A percentile compares a stretch with the other conserved stretches of the same genome.
These are phyloP conservation scores for Eustoma russellianum DNA, from an alignment of 257 asterid genomes.

Conservation along the genomic window DNA sequence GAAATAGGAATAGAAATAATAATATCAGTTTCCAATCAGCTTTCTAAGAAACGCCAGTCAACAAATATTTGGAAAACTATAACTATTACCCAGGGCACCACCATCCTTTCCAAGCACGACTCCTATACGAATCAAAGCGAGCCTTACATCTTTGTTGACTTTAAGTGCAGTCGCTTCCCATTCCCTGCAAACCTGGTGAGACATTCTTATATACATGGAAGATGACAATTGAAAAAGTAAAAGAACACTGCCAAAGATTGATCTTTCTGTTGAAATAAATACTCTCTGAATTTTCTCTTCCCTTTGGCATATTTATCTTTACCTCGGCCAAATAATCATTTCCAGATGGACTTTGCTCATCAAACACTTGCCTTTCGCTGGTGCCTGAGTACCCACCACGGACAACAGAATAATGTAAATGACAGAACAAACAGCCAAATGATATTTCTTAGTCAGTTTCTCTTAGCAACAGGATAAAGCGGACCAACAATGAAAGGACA, in stretches of 20 bases:
- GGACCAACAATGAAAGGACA: no score
- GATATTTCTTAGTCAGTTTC: neutral
- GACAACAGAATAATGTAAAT: slow-evolving; percentile 4
- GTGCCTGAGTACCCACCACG: slow-evolving; percentile 39
- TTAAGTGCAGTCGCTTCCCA: slow-evolving; percentile 85
- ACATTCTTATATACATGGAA: slow-evolving; percentile 2
- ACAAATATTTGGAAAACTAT: neutral
- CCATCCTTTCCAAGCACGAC: slow-evolving; percentile 96
- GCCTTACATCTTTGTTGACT: slow-evolving; percentile 63
- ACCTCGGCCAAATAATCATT: slow-evolving; percentile 90
- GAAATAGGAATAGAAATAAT: no score
- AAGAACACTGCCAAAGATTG: no score
- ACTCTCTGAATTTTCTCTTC: no score
- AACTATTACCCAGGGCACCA: slow-evolving; percentile 72
- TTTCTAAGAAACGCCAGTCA: no score
- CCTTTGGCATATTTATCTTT: neutral
- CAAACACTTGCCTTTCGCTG: slow-evolving; percentile 68
- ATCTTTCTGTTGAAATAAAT: no score
- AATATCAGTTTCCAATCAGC: no score
- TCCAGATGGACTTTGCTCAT: slow-evolving; percentile 91
- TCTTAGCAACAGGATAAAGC: neutral
- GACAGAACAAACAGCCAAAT: neutral
- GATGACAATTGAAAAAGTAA: neutral
- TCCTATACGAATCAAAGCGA: slow-evolving; percentile 73
- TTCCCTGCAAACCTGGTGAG: slow-evolving; percentile 82